Base-by-base conservation (phyloP, 371 early-diverging fungal genomes). In the Basidiobolus meristosporus region DNA sequence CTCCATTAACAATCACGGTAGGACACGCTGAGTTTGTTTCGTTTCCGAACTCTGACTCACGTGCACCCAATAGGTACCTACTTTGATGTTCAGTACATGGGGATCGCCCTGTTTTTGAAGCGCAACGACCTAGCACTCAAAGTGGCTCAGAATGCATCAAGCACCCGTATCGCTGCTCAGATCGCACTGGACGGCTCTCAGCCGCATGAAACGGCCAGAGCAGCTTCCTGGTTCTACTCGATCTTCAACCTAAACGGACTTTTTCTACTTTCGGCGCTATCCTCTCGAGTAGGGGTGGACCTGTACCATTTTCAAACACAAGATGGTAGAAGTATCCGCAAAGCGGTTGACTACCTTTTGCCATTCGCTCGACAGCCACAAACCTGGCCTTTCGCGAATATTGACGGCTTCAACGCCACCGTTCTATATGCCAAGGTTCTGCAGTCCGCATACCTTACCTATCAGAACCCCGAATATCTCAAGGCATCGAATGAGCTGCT, bases 1-100 rank as follows among this genome's bases (percentile, higher is more conserved):
- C 12, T 41, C 57, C 11, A 42, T 54, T 41, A 63, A 67, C 44
- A 64, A 65, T 42, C 71, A 68, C 29, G 71, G 65, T 41, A 5
- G 26, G 56, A 52, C 46, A 33, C 52, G n/a, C n/a, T n/a, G n/a
- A n/a, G n/a, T n/a, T 46, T 17, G 43, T 51, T 14, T 51, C 37
- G 20, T 42, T 38, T 47, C 48, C 49, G 45, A 37, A 45, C n/a
- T n/a, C 50, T 45, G 7, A 31, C 31, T 26, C 52, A 60, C 50
- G 55, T 56, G 38, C 60, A 57, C 18, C 60, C 59, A 33, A 54
- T 54, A 3, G 54, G 26, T 26, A 60, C 54, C 19, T 35, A 55
- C 46, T 54, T 44, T 39, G 53, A 57, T 14, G 54, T 62, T 2
- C 65, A 65, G 33, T 42, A 51, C 28, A 21, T 55, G 16, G 42